Evolutionary conservation across 495 filamentous ascomycete genomes (phyloP).

Genomic region (Aspergillus olivimuriae): DNA sequence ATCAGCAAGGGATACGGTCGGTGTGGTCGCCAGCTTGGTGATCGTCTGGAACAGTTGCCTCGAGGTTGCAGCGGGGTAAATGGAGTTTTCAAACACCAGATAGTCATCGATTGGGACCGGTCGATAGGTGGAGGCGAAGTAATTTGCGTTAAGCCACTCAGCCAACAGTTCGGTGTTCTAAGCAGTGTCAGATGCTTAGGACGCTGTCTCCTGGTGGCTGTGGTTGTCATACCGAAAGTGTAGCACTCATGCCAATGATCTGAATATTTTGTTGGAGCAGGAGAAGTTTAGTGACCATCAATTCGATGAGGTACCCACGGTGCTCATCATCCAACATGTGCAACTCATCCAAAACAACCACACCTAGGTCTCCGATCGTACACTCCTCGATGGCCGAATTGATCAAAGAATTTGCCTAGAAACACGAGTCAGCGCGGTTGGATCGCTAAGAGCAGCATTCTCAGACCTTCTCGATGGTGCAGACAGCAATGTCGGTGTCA

Average conservation of each 20-base stretch:
- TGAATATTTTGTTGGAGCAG: conserved; percentile 64
- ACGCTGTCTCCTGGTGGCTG: too few species aligned
- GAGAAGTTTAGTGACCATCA: conserved; percentile 73
- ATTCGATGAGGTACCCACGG: conserved; percentile 74
- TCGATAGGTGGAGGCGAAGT: conserved; percentile 66
- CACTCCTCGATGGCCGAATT: conserved; percentile 71
- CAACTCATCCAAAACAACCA: conserved; percentile 72
- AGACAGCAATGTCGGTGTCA: conserved; percentile 74
- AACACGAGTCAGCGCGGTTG: not conserved
- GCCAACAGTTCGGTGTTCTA: conserved; percentile 66
- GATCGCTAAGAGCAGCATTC: not conserved
- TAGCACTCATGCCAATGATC: conserved; percentile 80
- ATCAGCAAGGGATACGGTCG: conserved; percentile 23
- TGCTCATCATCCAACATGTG: conserved; percentile 79
- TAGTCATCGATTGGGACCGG: conserved; percentile 72
- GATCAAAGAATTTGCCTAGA: conserved; percentile 70
- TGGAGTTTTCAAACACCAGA: conserved; percentile 65
- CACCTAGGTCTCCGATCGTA: conserved; percentile 54
- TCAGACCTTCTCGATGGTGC: conserved; percentile 76
- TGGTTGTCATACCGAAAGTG: conserved; percentile 55
- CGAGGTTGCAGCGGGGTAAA: conserved; percentile 60
- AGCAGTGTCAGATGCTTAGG: conserved; percentile 14
- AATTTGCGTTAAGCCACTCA: conserved; percentile 65
- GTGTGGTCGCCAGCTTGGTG: conserved; percentile 41
- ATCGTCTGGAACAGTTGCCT: conserved; percentile 57